Evolutionary conservation across 2,329 filamentous ascomycete genomes (phyloP).

Genomic region (Aaosphaeria arxii): DNA sequence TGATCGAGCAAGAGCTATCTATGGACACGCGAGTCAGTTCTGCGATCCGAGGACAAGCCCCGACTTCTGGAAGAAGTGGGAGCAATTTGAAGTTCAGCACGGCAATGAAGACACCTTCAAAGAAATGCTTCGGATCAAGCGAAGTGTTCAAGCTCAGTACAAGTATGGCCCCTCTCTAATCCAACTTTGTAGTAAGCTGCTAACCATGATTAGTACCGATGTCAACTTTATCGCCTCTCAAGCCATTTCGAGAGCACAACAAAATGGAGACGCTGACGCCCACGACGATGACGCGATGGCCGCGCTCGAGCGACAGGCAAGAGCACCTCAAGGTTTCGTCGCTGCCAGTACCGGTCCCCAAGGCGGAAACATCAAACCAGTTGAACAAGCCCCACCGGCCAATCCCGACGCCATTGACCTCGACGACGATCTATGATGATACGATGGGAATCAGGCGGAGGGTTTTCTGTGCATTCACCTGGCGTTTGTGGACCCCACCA

Average conservation of each 20-base stretch:
- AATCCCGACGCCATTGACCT: conserved; percentile 88
- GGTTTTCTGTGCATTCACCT: conserved; percentile 14
- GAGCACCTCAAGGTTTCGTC: conserved; percentile 87
- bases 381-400: conserved; percentile 46
- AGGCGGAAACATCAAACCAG: conserved; percentile 53
- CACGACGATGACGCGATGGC: conserved; percentile 79
- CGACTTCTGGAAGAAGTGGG: conserved; percentile 95
- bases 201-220: conserved; percentile 64
- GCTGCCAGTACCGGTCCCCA: conserved; percentile 74
- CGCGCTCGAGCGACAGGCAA: conserved; percentile 81
- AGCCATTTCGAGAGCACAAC: conserved; percentile 78
- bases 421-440: conserved; percentile 52
- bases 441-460: conserved; percentile 11
- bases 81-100: conserved; percentile 94
- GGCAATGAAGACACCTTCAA: conserved; percentile 99
- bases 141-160: conserved; percentile 95
- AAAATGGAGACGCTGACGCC: conserved; percentile 47
- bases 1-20: conserved; percentile 91
- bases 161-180: conserved; percentile 56
- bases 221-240: conserved; percentile 98
- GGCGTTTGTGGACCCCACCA: conserved; percentile 14
- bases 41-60: conserved; percentile 90
- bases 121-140: conserved; percentile 97
- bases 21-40: conserved; percentile 94
- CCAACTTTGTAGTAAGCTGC: conserved; percentile 9